These are phyloP conservation scores for Conticribra guillardii DNA, from an alignment of 108 stramenopile genomes.

Conservation along the genomic window DNA sequence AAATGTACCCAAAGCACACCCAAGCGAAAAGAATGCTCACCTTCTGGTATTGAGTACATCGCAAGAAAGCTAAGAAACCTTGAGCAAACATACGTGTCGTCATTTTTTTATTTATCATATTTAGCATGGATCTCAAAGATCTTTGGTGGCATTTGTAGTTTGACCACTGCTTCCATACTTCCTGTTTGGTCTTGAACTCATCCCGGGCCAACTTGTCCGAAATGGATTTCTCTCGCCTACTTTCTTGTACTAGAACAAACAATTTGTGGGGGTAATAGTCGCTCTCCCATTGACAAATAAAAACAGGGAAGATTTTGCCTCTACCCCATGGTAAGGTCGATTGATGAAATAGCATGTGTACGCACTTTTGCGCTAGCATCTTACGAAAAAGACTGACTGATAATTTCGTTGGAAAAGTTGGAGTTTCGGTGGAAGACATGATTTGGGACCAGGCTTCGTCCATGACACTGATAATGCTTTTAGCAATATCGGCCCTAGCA, in stretches of 20 bases:
- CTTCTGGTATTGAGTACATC: constrained; percentile 6
- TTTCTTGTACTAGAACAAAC: constrained; percentile 6
- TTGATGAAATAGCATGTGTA: constrained; percentile 12
- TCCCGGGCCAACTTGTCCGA: constrained; percentile 30
- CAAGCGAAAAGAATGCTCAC: neutral
- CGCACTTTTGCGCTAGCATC: constrained; percentile 23
- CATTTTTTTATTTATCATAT: constrained; percentile 11
- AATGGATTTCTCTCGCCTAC: constrained; percentile 17
- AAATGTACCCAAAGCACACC: neutral
- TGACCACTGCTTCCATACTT: constrained; percentile 6
- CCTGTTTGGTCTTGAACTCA: neutral
- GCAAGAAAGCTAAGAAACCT: constrained; percentile 16
- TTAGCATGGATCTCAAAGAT: constrained; percentile 11
- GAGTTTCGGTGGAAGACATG: constrained; percentile 6
- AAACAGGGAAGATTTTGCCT: constrained; percentile 16
- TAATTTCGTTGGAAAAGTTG: constrained; percentile 14
- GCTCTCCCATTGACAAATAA: constrained; percentile 31
- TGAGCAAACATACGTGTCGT: constrained; percentile 2
- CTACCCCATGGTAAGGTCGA: constrained; percentile 20
- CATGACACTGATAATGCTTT: constrained; percentile 14
- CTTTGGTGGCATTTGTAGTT: constrained; percentile 12
- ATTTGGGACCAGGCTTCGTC: constrained; percentile 36
- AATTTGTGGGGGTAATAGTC: constrained; percentile 21
- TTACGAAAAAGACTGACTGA: constrained; percentile 24
- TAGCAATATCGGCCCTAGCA: constrained; percentile 17